Evolutionary conservation across 2,329 filamentous ascomycete genomes (phyloP).

Genomic region (Fusarium lateritium): DNA sequence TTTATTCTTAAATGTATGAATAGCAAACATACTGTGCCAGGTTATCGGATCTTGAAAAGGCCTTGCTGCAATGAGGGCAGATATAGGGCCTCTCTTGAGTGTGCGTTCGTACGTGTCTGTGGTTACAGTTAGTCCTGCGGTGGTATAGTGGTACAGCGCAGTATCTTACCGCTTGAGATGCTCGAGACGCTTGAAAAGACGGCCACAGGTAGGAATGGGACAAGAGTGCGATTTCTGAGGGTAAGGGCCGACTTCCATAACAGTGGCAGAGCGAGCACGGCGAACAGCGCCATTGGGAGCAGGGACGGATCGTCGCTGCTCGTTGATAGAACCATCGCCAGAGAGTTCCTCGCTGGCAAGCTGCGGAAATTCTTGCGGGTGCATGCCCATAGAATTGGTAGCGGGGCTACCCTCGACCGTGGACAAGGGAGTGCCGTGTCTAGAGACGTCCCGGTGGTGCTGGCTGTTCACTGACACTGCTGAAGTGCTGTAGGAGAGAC

Average conservation of each 20-base stretch:
- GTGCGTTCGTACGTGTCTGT: constrained; percentile 98
- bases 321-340: constrained; percentile 61
- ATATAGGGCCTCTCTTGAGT: constrained; percentile 99
- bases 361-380: constrained; percentile 79
- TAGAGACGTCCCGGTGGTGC: constrained; percentile 87
- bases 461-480: constrained; percentile 73
- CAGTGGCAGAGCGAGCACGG: constrained; percentile 92
- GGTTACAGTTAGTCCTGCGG: constrained; percentile 33
- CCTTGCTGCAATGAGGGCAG: constrained; percentile 98
- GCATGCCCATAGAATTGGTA: constrained; percentile 77
- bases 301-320: constrained; percentile 78
- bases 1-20: constrained; percentile 50
- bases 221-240: constrained; percentile 98
- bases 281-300: constrained; percentile 83
- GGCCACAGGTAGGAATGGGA: constrained; percentile 97
- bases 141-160: constrained; percentile 51
- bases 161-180: constrained; percentile 93
- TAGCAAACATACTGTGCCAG: constrained; percentile 86
- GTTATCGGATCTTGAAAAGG: constrained; percentile 98
- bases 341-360: constrained; percentile 74
- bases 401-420: constrained; percentile 86
- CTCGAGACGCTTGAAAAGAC: constrained; percentile 98
- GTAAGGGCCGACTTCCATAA: constrained; percentile 97
- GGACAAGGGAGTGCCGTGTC: constrained; percentile 91
- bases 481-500: constrained; percentile 79